phyloP scores from a whole-genome alignment of 345 rosid species.

The Citrus inodora region DNA sequence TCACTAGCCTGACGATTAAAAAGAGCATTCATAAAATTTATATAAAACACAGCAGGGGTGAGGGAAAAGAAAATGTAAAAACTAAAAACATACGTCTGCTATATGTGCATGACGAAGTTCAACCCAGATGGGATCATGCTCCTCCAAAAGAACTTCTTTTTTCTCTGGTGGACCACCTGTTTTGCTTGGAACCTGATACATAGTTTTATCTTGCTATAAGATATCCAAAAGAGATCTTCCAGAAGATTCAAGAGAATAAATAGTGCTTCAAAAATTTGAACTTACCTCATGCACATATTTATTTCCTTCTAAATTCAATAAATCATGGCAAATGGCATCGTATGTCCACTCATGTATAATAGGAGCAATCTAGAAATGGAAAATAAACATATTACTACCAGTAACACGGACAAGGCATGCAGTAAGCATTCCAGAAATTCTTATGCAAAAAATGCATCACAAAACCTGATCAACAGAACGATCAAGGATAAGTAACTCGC shows the following conservation, averaged over 20 bases:
- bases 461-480: constrained; percentile 96
- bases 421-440: constrained; percentile 1
- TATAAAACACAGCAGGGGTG: background rate
- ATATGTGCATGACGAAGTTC: constrained; percentile 98
- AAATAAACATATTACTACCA: constrained; percentile 18
- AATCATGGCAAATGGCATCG: constrained; percentile 99
- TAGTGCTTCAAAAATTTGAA: constrained; percentile 16
- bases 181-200: constrained; percentile 74
- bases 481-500: constrained; percentile 91
- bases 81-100: constrained; percentile 70
- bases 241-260: constrained; percentile 17
- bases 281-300: constrained; percentile 94
- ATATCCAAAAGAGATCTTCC: constrained; percentile 27
- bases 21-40: constrained; percentile 15
- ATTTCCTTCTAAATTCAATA: constrained; percentile 89
- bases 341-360: constrained; percentile 99
- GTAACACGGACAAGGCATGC: background rate
- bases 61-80: background rate
- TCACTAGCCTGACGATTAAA: constrained; percentile 74
- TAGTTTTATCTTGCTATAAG: constrained; percentile 24
- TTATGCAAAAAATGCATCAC: constrained; percentile 14
- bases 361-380: constrained; percentile 81
- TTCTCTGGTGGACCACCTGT: constrained; percentile 77
- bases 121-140: constrained; percentile 95
- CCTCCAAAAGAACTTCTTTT: constrained; percentile 97